Evolutionary conservation across 23 red algal genomes (phyloP).

Genomic region (Gracilaria gracilis): DNA sequence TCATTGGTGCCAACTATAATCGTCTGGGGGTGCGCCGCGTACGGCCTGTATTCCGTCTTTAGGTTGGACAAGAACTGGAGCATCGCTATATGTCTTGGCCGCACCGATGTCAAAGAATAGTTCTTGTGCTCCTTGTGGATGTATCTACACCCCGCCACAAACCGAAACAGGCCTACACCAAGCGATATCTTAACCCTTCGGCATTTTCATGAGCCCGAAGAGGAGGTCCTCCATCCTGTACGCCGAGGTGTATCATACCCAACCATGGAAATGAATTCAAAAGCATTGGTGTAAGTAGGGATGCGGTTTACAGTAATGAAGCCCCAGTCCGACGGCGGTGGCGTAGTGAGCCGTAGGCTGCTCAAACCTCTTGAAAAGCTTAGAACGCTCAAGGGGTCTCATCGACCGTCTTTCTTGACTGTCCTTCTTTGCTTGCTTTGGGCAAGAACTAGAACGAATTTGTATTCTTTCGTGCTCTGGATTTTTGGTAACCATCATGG

Average conservation of each 20-base stretch:
- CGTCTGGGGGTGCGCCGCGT: conserved; percentile 5
- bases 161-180: too few species aligned
- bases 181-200: too few species aligned
- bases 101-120: neutral
- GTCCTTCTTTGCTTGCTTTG: neutral
- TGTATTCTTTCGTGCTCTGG: neutral
- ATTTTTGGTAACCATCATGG: conserved; percentile 38
- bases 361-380: too few species aligned
- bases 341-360: too few species aligned
- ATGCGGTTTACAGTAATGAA: neutral
- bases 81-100: neutral
- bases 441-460: neutral
- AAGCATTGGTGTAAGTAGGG: neutral
- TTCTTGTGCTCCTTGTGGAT: neutral
- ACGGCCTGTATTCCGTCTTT: conserved; percentile 11
- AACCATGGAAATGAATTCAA: too few species aligned
- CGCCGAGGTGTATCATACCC: too few species aligned
- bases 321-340: neutral
- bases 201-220: too few species aligned
- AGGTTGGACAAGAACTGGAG: conserved; percentile 21
- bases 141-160: neutral
- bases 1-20: conserved; percentile 39
- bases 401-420: neutral
- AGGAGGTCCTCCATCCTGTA: too few species aligned
- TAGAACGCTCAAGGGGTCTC: too few species aligned